Percentiles rank a stretch among this genome's conserved stretches.
Conservation (phyloP, 768 basidiomycete genomes). For the Ramaria rubella region DNA sequence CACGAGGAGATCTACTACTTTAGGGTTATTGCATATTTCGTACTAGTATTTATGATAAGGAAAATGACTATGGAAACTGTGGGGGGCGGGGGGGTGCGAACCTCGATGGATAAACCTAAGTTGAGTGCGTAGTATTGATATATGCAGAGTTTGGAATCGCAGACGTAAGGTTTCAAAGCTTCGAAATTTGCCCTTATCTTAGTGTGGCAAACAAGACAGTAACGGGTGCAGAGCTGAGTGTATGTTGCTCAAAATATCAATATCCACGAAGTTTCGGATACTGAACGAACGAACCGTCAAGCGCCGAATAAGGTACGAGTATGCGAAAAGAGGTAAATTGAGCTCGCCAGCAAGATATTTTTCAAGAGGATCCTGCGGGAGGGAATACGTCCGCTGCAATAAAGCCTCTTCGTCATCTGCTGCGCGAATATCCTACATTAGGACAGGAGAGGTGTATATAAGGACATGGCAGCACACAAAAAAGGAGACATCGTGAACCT, state of each 20-base stretch:
- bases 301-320: constrained; percentile 58
- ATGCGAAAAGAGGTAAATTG: constrained; percentile 58
- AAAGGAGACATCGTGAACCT: background rate
- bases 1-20: constrained; percentile 61
- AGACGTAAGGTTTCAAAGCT: constrained; percentile 70
- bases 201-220: constrained; percentile 71
- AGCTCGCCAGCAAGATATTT: constrained; percentile 26
- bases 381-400: constrained; percentile 32
- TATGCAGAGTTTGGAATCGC: constrained; percentile 54
- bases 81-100: constrained; percentile 19
- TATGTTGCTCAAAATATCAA: background rate
- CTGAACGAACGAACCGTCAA: constrained; percentile 38
- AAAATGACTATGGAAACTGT: background rate
- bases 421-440: constrained; percentile 17
- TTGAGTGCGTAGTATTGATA: constrained; percentile 66
- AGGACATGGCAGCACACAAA: background rate
- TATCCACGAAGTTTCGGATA: no score
- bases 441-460: background rate
- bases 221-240: constrained; percentile 57
- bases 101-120: constrained; percentile 62
- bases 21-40: constrained; percentile 59
- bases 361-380: constrained; percentile 53
- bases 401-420: constrained; percentile 42
- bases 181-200: constrained; percentile 37
- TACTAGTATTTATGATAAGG: constrained; percentile 36